Evolutionary conservation across 2,329 filamentous ascomycete species (phyloP).

Genomic region (Phoma sp.): DNA sequence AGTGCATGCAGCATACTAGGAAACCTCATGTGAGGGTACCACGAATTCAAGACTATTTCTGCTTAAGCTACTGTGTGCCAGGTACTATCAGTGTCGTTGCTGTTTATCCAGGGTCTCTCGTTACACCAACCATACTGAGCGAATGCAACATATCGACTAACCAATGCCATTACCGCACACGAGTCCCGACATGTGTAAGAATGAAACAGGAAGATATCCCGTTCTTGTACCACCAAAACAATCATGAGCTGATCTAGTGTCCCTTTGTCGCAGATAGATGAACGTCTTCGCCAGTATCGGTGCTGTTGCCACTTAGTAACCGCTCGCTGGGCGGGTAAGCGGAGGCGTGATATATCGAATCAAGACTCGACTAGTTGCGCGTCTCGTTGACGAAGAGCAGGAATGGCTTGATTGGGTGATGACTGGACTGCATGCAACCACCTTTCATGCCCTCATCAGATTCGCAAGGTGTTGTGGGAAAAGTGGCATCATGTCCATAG

Average conservation of each 20-base stretch:
- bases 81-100: not conserved
- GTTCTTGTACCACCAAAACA: not conserved
- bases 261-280: not conserved
- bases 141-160: not conserved
- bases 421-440: not conserved
- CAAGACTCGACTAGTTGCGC: not conserved
- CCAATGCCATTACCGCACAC: not conserved
- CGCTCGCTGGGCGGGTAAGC: not conserved
- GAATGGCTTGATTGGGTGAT: not conserved
- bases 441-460: slow-evolving; percentile 4
- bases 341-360: slow-evolving; percentile 7
- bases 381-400: not conserved
- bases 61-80: slow-evolving; percentile 5
- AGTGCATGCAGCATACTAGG: not conserved
- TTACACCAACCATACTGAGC: not conserved
- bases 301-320: not conserved
- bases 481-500: slow-evolving; percentile 24
- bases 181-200: not conserved
- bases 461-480: slow-evolving; percentile 3
- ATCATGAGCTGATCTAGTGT: not conserved
- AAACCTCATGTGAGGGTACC: not conserved
- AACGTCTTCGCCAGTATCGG: not conserved
- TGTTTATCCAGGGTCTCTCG: not conserved
- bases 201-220: slow-evolving; percentile 1
- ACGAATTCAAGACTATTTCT: slow-evolving; percentile 2